Evolutionary conservation across 345 rosid genomes (phyloP).

Genomic region (Pseudoturritis turrita): DNA sequence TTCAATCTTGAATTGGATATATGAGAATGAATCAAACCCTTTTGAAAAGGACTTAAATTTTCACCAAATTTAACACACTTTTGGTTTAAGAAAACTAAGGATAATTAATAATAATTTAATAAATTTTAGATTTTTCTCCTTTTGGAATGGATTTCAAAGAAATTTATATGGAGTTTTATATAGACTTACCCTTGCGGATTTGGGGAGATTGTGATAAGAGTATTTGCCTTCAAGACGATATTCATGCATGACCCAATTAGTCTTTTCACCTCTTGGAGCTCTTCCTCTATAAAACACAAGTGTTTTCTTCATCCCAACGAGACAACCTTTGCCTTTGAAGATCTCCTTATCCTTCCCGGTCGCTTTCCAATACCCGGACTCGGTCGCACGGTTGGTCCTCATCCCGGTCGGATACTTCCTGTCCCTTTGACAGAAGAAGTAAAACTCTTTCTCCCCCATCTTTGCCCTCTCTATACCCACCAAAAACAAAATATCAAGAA

Average conservation of each 20-base stretch:
- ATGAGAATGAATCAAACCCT: slow-evolving; percentile 4
- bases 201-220: slow-evolving; percentile 72
- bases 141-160: background rate
- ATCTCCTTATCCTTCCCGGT: slow-evolving; percentile 96
- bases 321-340: slow-evolving; percentile 44
- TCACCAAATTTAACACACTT: slow-evolving; percentile 20
- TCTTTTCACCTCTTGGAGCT: slow-evolving; percentile 95
- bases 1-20: slow-evolving; percentile 11
- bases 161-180: background rate
- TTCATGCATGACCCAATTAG: slow-evolving; percentile 99
- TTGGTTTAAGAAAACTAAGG: slow-evolving; percentile 19
- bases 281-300: slow-evolving; percentile 94
- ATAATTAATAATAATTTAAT: slow-evolving; percentile 1
- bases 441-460: slow-evolving; percentile 95
- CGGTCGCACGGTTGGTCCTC: slow-evolving; percentile 96
- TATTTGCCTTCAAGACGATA: slow-evolving; percentile 87
- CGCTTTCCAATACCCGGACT: slow-evolving; percentile 95
- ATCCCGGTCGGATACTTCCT: slow-evolving; percentile 92
- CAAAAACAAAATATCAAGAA: background rate
- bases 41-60: slow-evolving; percentile 14
- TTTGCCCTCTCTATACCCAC: slow-evolving; percentile 65
- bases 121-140: background rate
- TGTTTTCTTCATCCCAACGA: slow-evolving; percentile 98
- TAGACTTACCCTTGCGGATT: slow-evolving; percentile 52
- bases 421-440: slow-evolving; percentile 91